Evolutionary conservation across 805 yeast species (phyloP), one percentile per base, ranked within the genome.

Genomic region (Barnettozyma pratensis): DNA sequence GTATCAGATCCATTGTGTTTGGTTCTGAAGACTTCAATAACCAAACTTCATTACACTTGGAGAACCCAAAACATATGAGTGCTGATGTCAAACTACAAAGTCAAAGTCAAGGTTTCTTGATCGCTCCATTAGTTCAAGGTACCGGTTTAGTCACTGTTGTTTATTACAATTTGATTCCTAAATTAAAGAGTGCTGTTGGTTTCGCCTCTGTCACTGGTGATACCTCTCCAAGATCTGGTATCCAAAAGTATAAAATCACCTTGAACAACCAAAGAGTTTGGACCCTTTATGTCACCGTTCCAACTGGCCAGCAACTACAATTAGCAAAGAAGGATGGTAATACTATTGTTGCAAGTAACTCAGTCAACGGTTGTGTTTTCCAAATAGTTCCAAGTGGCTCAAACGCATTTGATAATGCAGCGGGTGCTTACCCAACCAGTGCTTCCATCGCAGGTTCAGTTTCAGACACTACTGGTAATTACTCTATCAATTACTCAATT

Each of bases 111-210:
- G 79, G 79, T 41, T 71, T 67, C 34, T 61, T 82, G 45, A 69
- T 69, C 34, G 62, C 77, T 37, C 91, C 92, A 4, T 59, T 86
- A 47, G 86, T 84, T 6, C 91, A 85, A 64, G 97, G 97, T 47
- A 75, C 75, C 75, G 96, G 96, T 6, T 81, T 87, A 53, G 79
- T 87, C 12, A 84, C 96, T 32, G 87, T 83, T 29, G 65, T 77
- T 28, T 83, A 76, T 53, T 73, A 76, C 59, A 67, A 71, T 50
- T 66, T 82, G 56, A 71, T 72, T 30, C 85, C 89, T 3, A 63
- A 67, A 50, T 54, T 85, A 28, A 72, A 75, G n/a, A 78, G 87
- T 27, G 75, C 73, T 30, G 85, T 85, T 29, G 96, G 95, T 0
- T 70, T 86, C 46, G 77, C 75, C 51, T 68, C 69, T 19, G 70